Base-by-base conservation (phyloP, 208 protist species). In the Trypanosoma grayi region DNA sequence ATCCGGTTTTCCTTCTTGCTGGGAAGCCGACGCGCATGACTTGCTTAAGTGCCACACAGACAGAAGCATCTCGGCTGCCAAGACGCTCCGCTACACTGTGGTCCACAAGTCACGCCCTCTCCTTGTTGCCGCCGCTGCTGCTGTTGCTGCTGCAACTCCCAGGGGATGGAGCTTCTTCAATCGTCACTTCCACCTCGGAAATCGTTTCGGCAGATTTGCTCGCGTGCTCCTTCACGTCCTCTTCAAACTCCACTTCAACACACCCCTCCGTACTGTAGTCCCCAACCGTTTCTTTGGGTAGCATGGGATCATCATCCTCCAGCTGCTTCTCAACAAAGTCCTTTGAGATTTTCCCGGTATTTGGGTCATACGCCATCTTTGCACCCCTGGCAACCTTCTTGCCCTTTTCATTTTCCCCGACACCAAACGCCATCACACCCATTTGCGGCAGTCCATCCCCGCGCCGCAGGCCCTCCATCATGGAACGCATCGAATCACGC, bases 371-470 rank as follows among this genome's bases (percentile, higher is more conserved):
- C 8, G 66, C 71, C 33, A 93, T 53, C 67, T 83, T 87, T 14
- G 90, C 90, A 4, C 75, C 87, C 0, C 87, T 67, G 0, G 87
- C 90, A 31, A 96, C 87, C 62, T 93, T 92, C 63, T 96, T 96
- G 2, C 90, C 90, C 55, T 81, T 88, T 55, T 96, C 90, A 56
- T 96, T 93, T 41, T 93, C 86, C 3, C 83, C 90, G 43, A 93
- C 65, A 1, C 90, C 90, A 71, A 96, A 96, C 13, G 90, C 90
- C 90, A 96, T 96, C 73, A 96, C 74, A 20, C 87, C 90, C 64
- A 96, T 82, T 20, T 75, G 70, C 30, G 84, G 79, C 61, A 82
- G 65, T 16, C 85, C 82, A 40, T 85, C 77, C 7, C 79, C 84
- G 7, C 67, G 55, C 59, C 85, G 72, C 54, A 88, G 55, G 5